Base-by-base conservation (phyloP, 2,329 filamentous ascomycete genomes). In the Xylaria sp. region DNA sequence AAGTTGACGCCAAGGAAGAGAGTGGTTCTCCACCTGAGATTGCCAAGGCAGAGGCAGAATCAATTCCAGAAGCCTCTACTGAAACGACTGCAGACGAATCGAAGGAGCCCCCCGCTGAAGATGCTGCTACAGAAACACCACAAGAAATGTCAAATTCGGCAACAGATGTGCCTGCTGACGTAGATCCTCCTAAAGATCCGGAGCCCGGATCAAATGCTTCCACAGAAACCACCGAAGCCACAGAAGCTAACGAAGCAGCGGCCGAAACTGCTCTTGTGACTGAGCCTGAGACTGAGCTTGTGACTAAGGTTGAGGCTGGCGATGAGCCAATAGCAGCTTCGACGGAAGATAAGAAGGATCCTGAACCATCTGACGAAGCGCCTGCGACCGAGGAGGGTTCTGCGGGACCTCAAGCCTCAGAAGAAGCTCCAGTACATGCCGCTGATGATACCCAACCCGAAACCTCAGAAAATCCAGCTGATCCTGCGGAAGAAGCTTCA, bases 81-180 rank as follows among this genome's bases (percentile, higher is more conserved):
- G 62, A 51, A n/a, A 28, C 31, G 14, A 25, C 17, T 33, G 49
- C 23, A 28, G 52, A 42, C 12, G 47, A 55, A 43, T 7, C 57
- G 2, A 37, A 43, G 28, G 60, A 62, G 43, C 15, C 35, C 35
- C 14, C 47, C 11, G 28, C 43, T 15, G 53, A n/a, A 2, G 40
- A 61, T 19, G 37, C 37, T 38, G 15, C 45, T 28, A 40, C 51
- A 2, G 52, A 57, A 23, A 47, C 35, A 17, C 43, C 50, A 21
- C 28, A 60, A 33, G 66, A 62, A 37, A n/a, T 61, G 51, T 17
- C 56, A n/a, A 33, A 54, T 42, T 17, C 51, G 40, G 25, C n/a
- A 14, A 35, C 19, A 4, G 38, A 23, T 15, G 46, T 57, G 25
- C 45, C 56, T 35, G 17, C 31, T 17, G 52, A 61, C 40, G 49